These are phyloP conservation scores for Hirsutella thompsonii DNA, from an alignment of 2,329 filamentous ascomycete species.

Conservation along the genomic window DNA sequence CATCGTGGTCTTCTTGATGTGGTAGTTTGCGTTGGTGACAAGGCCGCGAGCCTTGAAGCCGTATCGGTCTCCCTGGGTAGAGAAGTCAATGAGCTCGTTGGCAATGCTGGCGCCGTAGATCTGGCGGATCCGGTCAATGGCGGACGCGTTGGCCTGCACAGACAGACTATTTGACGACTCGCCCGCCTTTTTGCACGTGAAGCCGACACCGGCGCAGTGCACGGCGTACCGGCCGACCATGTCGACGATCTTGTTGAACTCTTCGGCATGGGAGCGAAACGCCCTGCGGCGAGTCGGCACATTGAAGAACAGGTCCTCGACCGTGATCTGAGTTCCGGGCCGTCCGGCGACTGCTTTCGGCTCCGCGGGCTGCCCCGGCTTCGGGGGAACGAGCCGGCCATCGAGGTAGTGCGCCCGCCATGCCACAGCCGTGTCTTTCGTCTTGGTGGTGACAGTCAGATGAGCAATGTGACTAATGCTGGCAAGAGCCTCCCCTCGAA, in stretches of 20 bases:
- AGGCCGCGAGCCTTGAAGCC: constrained; percentile 74
- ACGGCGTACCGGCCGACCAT: constrained; percentile 88
- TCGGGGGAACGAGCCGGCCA: constrained; percentile 68
- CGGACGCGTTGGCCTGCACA: constrained; percentile 58
- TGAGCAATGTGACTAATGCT: constrained; percentile 99
- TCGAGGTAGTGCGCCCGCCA: constrained; percentile 83
- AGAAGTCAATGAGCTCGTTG: constrained; percentile 74
- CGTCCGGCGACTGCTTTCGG: constrained; percentile 82
- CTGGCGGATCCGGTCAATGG: constrained; percentile 75
- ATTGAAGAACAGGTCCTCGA: constrained; percentile 97
- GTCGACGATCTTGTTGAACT: constrained; percentile 96
- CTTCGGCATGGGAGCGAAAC: constrained; percentile 83
- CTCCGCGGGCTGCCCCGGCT: constrained; percentile 75
- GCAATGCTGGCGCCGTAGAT: constrained; percentile 76
- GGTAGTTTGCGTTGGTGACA: constrained; percentile 89
- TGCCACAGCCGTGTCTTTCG: constrained; percentile 72
- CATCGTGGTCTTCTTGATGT: constrained; percentile 76
- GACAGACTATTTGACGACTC: constrained; percentile 75
- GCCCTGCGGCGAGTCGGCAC: constrained; percentile 77
- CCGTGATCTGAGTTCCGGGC: constrained; percentile 85
- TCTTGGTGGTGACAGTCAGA: constrained; percentile 88
- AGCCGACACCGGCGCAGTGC: constrained; percentile 81
- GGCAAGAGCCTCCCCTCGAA: constrained; percentile 87
- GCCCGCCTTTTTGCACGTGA: constrained; percentile 93
- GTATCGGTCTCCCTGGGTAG: constrained; percentile 59